phyloP scores from a whole-genome alignment of 2,329 filamentous ascomycete species.

The Aspergillus pseudoglaucus region DNA sequence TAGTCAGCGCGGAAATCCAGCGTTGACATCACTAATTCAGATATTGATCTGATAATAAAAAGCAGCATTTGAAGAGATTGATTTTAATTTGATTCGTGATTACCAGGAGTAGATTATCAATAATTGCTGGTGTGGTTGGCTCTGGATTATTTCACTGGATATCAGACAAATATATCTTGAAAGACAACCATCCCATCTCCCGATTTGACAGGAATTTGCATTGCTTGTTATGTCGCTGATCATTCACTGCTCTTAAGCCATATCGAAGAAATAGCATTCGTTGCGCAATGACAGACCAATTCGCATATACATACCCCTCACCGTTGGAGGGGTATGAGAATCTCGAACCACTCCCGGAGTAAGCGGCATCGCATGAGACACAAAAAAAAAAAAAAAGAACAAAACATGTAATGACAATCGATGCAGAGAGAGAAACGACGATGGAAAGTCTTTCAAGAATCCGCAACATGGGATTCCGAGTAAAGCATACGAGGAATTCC shows the following conservation, averaged over 20 bases:
- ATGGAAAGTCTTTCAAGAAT: constrained; percentile 74
- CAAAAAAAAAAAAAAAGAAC: no score
- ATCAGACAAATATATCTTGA: neutral
- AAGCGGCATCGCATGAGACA: constrained; percentile 10
- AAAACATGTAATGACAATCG: neutral
- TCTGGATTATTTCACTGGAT: no score
- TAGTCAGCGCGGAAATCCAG: constrained; percentile 20
- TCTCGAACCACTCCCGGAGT: constrained; percentile 42
- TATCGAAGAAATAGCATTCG: neutral
- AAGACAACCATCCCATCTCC: neutral
- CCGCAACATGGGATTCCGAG: constrained; percentile 55
- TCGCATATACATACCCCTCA: constrained; percentile 49
- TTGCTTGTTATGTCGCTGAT: no score
- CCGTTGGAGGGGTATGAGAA: constrained; percentile 49
- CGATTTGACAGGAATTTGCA: neutral
- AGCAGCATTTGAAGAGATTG: neutral
- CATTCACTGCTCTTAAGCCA: neutral
- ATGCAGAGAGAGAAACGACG: constrained; percentile 52
- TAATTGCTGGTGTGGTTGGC: no score
- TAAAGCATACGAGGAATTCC: constrained; percentile 63
- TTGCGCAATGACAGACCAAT: constrained; percentile 44
- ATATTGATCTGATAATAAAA: neutral
- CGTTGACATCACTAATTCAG: neutral
- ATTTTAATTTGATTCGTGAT: neutral
- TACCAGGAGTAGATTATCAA: neutral